Conservation (phyloP, 257 asterid genomes). For the Solanum appendiculatum region DNA sequence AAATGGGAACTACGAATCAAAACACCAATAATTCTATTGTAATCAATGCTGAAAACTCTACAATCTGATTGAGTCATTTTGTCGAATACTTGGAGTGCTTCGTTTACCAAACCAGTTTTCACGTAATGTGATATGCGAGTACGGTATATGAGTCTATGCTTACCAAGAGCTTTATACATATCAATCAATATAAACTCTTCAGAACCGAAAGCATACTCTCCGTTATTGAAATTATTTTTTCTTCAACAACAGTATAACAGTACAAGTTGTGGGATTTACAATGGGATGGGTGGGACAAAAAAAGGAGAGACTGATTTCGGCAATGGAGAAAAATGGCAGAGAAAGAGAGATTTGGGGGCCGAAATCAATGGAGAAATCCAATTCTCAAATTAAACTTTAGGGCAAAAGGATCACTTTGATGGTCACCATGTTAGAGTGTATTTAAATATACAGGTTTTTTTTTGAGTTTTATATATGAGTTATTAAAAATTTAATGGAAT, state of each 20-base stretch:
- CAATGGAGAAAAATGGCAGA: conserved; percentile 21
- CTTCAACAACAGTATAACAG: neutral
- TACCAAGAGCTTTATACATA: conserved; percentile 80
- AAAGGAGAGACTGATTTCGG: conserved; percentile 9
- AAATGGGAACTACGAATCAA: conserved; percentile 52
- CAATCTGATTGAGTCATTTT: conserved; percentile 77
- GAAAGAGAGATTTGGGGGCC: conserved; percentile 13
- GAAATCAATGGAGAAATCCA: neutral
- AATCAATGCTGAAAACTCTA: conserved; percentile 74
- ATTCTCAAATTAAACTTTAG: neutral
- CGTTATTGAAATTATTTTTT: neutral
- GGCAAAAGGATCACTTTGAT: neutral
- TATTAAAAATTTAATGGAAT: neutral
- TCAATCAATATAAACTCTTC: conserved; percentile 31
- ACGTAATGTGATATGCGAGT: conserved; percentile 56
- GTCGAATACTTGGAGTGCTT: conserved; percentile 84
- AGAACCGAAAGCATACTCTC: conserved; percentile 45
- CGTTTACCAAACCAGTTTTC: conserved; percentile 53
- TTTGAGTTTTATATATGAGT: neutral
- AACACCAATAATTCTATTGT: conserved; percentile 83
- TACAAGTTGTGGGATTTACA: neutral
- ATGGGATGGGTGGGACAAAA: neutral
- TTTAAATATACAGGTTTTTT: too few species aligned
- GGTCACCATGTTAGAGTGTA: neutral
- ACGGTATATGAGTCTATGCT: conserved; percentile 72